Conservation (phyloP, 2,329 filamentous ascomycete species). For the Trichoderma guizhouense region DNA sequence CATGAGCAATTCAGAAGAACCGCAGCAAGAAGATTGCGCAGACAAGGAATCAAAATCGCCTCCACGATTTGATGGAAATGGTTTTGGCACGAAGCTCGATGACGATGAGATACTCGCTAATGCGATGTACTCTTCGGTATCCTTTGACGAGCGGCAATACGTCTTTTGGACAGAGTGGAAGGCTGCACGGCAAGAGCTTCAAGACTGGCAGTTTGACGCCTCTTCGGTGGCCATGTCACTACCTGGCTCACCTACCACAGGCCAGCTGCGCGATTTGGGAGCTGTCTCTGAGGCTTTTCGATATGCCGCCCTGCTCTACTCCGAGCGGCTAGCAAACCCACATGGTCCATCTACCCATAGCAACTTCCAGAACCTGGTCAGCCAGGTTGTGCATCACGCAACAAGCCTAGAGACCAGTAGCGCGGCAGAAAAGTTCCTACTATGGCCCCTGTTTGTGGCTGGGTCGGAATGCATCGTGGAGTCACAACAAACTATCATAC, state of each 20-base stretch:
- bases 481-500: conserved; percentile 73
- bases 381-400: conserved; percentile 79
- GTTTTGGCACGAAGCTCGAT: conserved; percentile 55
- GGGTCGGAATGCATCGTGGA: conserved; percentile 86
- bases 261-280: conserved; percentile 69
- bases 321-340: conserved; percentile 79
- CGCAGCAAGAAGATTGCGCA: conserved; percentile 25
- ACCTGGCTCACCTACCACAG: conserved; percentile 48
- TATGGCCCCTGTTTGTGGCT: conserved; percentile 90
- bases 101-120: conserved; percentile 51
- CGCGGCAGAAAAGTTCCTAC: conserved; percentile 78
- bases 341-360: conserved; percentile 67
- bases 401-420: conserved; percentile 70
- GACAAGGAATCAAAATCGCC: conserved; percentile 27
- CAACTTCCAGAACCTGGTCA: conserved; percentile 80
- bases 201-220: conserved; percentile 75
- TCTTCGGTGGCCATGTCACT: conserved; percentile 49
- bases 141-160: conserved; percentile 57
- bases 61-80: conserved; percentile 64
- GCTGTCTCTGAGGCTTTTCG: conserved; percentile 89
- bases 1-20: conserved; percentile 20
- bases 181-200: conserved; percentile 69
- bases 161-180: conserved; percentile 88
- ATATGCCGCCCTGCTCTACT: conserved; percentile 84
- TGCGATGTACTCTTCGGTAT: conserved; percentile 26